These are phyloP conservation scores for Lupinus albus DNA, from an alignment of 306 rosid genomes.

Conservation along the genomic window DNA sequence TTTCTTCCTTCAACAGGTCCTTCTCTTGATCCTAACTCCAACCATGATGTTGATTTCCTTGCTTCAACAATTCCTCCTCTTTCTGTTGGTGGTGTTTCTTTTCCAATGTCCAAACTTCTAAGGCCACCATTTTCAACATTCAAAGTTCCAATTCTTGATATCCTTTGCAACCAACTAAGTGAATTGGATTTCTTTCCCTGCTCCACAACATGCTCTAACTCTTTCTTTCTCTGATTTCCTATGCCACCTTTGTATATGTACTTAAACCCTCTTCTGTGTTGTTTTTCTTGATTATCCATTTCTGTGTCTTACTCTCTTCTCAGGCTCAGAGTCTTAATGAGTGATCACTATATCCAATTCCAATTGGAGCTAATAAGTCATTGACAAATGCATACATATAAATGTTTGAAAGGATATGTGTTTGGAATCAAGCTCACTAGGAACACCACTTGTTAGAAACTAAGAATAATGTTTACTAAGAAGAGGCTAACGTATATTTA, in stretches of 20 bases:
- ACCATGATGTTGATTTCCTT: conserved; percentile 50
- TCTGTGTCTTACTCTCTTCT: not conserved
- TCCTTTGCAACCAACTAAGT: conserved; percentile 59
- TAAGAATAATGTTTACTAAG: conserved; percentile 48
- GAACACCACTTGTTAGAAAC: conserved; percentile 47
- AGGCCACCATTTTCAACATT: conserved; percentile 25
- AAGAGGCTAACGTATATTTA: conserved; percentile 50
- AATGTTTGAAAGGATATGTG: conserved; percentile 38
- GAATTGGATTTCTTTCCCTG: conserved; percentile 50
- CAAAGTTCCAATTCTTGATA: conserved; percentile 42
- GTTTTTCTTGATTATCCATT: conserved; percentile 68
- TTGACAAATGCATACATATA: conserved; percentile 22
- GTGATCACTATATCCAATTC: conserved; percentile 31
- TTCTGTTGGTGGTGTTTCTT: not conserved
- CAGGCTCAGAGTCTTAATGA: not conserved
- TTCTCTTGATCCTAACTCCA: conserved; percentile 39
- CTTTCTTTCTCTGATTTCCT: conserved; percentile 41
- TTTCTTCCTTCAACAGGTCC: conserved; percentile 52
- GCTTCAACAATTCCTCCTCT: conserved; percentile 43
- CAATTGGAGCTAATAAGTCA: conserved; percentile 37
- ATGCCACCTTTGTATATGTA: conserved; percentile 61
- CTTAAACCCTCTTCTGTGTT: conserved; percentile 57
- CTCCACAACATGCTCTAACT: conserved; percentile 22
- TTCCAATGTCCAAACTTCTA: conserved; percentile 26
- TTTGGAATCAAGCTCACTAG: conserved; percentile 53